These are phyloP conservation scores for Schizochytrium sp. DNA, from an alignment of 108 stramenopile genomes.

Conservation along the genomic window DNA sequence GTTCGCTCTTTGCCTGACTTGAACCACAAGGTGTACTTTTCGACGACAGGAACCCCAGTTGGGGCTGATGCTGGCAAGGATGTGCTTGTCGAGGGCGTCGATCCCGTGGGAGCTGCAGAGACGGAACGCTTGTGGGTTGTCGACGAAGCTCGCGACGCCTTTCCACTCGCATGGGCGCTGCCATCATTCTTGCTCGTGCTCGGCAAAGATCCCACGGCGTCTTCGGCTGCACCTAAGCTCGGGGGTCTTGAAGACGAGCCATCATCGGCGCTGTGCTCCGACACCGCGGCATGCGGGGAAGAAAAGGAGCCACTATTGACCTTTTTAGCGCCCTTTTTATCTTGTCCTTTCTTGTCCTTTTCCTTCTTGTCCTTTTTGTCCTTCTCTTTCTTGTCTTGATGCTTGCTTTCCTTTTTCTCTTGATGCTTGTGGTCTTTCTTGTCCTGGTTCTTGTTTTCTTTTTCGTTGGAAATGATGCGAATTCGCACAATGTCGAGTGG, in stretches of 20 bases:
- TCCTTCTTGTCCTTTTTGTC: not conserved
- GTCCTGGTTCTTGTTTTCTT: not conserved
- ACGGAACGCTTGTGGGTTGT: not conserved
- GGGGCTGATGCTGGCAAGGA: not conserved
- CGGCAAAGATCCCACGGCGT: too few species aligned
- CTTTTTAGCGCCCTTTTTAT: not conserved
- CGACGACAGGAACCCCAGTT: not conserved
- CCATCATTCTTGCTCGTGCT: too few species aligned
- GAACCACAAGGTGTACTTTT: constrained; percentile 1
- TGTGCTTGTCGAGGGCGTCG: not conserved
- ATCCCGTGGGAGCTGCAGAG: too few species aligned
- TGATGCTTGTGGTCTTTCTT: not conserved
- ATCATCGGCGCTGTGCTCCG: too few species aligned
- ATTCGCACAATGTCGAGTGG: constrained; percentile 2
- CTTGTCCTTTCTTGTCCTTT: not conserved
- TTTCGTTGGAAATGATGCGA: not conserved
- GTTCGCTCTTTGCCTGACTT: constrained; percentile 4
- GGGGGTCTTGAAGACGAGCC: too few species aligned
- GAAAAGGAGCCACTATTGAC: too few species aligned
- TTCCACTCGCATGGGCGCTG: too few species aligned
- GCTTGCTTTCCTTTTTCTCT: not conserved
- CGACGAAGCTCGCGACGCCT: too few species aligned
- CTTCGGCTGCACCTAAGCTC: too few species aligned
- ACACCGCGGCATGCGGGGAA: too few species aligned
- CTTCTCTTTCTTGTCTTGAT: not conserved